Evolutionary conservation across 2,329 filamentous ascomycete genomes (phyloP).

Genomic region (Curvularia verruculosa): DNA sequence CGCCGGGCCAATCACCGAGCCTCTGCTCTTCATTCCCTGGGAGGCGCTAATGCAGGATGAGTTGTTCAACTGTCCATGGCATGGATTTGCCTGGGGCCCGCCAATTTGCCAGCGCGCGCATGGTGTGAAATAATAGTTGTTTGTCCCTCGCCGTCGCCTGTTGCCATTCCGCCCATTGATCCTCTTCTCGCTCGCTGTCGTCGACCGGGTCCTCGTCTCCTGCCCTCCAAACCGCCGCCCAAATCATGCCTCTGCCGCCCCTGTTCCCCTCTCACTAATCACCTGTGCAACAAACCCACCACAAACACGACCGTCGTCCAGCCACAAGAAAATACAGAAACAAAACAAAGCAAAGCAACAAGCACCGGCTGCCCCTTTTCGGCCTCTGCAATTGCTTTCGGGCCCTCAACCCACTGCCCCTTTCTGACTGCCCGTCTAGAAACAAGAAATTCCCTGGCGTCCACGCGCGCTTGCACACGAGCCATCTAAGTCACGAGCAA

Average conservation of each 20-base stretch:
- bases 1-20: constrained; percentile 32
- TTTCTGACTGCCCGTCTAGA: background rate
- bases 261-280: background rate
- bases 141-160: constrained; percentile 12
- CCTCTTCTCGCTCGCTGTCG: constrained; percentile 6
- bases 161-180: constrained; percentile 13
- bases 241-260: background rate
- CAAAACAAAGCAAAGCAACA: background rate
- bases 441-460: background rate
- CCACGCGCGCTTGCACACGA: constrained; percentile 2
- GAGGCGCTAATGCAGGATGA: constrained; percentile 48
- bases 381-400: constrained; percentile 10
- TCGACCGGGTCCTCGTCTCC: background rate
- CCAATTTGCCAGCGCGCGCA: constrained; percentile 26
- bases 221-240: constrained; percentile 1
- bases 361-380: background rate
- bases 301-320: background rate
- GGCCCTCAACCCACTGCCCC: background rate
- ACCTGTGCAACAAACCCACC: constrained; percentile 3
- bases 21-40: constrained; percentile 30
- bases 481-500: constrained; percentile 17
- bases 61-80: constrained; percentile 45
- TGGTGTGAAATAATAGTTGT: constrained; percentile 36
- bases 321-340: too few relatives aligned
- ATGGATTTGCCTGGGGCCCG: constrained; percentile 34